Evolutionary conservation across 2,329 filamentous ascomycete genomes (phyloP).

Genomic region (Thermothelomyces thermophilus): DNA sequence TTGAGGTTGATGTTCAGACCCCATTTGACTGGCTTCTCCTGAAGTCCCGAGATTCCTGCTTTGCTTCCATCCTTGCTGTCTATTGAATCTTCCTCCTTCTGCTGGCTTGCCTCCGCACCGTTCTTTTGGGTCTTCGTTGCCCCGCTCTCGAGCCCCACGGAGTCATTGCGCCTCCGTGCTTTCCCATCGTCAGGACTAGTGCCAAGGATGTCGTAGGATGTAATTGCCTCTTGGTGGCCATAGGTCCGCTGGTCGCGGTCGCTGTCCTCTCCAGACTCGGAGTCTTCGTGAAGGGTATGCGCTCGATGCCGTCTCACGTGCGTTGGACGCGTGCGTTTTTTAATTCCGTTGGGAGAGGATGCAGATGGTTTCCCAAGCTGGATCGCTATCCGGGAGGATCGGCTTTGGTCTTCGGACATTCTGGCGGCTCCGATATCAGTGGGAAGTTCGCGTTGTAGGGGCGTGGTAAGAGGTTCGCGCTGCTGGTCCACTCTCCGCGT

Average conservation of each 20-base stretch:
- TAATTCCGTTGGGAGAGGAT: constrained; percentile 11
- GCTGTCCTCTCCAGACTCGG: constrained; percentile 29
- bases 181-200: constrained; percentile 7
- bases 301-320: constrained; percentile 22
- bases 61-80: neutral
- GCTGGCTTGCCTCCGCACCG: neutral
- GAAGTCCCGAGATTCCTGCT: constrained; percentile 25
- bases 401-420: constrained; percentile 18
- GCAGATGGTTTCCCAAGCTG: constrained; percentile 16
- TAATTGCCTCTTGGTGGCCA: constrained; percentile 41
- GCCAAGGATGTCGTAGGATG: constrained; percentile 21
- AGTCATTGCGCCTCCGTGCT: neutral
- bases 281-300: constrained; percentile 16
- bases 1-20: constrained; percentile 43
- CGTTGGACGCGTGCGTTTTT: constrained; percentile 19
- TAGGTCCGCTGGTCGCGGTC: constrained; percentile 13
- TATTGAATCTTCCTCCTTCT: neutral
- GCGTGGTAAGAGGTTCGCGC: no score
- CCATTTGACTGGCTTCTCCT: constrained; percentile 50
- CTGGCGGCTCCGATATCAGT: neutral
- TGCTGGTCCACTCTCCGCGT: no score
- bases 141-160: neutral
- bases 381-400: constrained; percentile 21
- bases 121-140: neutral
- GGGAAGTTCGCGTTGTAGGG: neutral